Conservation (phyloP, 495 filamentous ascomycete genomes). For the Aspergillus leporis region DNA sequence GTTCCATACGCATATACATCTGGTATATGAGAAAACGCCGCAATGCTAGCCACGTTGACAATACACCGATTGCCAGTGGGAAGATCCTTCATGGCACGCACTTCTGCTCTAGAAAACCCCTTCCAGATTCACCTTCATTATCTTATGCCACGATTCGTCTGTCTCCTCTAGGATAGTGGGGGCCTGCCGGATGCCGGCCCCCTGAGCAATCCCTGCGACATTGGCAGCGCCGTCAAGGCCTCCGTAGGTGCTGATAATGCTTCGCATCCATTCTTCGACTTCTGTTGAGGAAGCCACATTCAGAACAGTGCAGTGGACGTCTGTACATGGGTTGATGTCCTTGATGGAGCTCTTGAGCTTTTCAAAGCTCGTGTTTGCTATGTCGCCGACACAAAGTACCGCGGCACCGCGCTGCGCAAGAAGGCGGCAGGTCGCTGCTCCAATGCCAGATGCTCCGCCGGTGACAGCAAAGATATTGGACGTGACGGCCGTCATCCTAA, state of each 20-base stretch:
- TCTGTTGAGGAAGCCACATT: constrained; percentile 9
- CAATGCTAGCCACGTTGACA: constrained; percentile 14
- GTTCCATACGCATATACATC: constrained; percentile 14
- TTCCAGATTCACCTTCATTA: constrained; percentile 12
- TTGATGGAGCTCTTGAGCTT: background rate
- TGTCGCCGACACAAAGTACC: constrained; percentile 7
- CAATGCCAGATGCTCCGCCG: constrained; percentile 17
- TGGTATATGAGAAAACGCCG: constrained; percentile 1
- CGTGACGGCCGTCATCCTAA: background rate
- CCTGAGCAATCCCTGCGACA: constrained; percentile 13
- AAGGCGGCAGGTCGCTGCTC: constrained; percentile 7
- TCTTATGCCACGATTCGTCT: constrained; percentile 6
- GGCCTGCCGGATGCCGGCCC: background rate
- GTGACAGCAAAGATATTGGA: constrained; percentile 10
- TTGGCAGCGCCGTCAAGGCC: constrained; percentile 13
- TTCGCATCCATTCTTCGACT: constrained; percentile 8
- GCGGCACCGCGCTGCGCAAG: constrained; percentile 5
- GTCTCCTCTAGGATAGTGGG: constrained; percentile 12
- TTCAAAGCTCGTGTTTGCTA: background rate
- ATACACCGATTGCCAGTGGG: constrained; percentile 3
- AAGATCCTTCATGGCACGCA: constrained; percentile 12
- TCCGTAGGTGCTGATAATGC: constrained; percentile 5
- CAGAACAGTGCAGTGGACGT: constrained; percentile 4
- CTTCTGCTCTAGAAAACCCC: constrained; percentile 11
- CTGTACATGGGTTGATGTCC: constrained; percentile 11